A percentile compares a stretch with the other conserved stretches of the same genome.
phyloP scores from a whole-genome alignment of 2,329 filamentous ascomycete species.

The Tolypocladium tropicale region DNA sequence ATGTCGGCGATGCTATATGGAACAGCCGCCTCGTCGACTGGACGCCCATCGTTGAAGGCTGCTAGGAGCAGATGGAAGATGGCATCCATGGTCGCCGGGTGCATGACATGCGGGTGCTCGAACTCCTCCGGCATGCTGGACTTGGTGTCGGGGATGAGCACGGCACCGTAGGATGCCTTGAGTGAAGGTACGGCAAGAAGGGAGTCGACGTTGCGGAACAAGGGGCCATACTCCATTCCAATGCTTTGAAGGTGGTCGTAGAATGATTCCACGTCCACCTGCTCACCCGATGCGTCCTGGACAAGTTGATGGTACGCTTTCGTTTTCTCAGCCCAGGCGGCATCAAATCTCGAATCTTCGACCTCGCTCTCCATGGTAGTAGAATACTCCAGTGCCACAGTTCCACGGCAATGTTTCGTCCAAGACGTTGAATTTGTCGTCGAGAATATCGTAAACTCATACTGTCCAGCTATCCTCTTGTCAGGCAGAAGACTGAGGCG shows the following conservation, averaged over 20 bases:
- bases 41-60: no score
- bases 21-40: no score
- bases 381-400: no score
- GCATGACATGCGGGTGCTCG: slow-evolving; percentile 30
- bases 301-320: no score
- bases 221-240: slow-evolving; percentile 8
- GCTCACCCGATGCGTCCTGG: not conserved
- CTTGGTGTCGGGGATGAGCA: not conserved
- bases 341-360: not conserved
- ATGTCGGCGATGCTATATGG: no score
- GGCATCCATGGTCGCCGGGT: slow-evolving; percentile 37
- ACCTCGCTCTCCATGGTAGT: no score
- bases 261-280: slow-evolving; percentile 2
- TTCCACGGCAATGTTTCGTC: no score
- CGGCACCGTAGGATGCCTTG: slow-evolving; percentile 18
- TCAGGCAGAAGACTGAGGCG: no score
- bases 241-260: slow-evolving; percentile 7
- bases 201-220: slow-evolving; percentile 7
- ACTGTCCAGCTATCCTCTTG: no score
- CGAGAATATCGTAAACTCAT: no score
- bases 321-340: no score
- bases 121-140: not conserved
- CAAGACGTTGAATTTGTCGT: no score
- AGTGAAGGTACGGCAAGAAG: not conserved
- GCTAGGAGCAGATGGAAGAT: slow-evolving; percentile 25